Base-by-base conservation (phyloP, 345 rosid genomes). In the Stellera chamaejasme region DNA sequence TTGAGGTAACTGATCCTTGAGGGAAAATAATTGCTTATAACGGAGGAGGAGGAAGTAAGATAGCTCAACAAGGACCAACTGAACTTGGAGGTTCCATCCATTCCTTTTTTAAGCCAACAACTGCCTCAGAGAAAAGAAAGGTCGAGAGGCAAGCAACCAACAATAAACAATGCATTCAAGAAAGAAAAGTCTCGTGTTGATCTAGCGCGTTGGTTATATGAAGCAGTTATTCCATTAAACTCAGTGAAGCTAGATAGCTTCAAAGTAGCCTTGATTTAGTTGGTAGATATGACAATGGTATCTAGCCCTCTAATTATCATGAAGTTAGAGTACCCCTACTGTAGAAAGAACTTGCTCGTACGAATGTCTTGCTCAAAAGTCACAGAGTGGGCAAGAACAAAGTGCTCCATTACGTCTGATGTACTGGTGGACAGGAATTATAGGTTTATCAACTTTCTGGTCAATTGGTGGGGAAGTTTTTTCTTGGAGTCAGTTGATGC, bases 401-500 rank as follows among this genome's bases (percentile, higher is more conserved):
- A 56, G 0, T 52, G 52, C 12, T 62, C 44, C 6, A 8, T 47
- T 4, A 62, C 46, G 54, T 62, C 8, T 14, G 39, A 54, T 19
- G 59, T 52, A 27, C 44, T 52, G 23, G 27, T 32, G 27, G 53
- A 32, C 53, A 52, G 7, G 39, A 32, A 32, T 32, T 7, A 32
- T 32, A 4, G 39, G 39, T 7, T 48, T 5, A 48, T 48, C 7
- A 48, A 48, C 19, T 48, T 48, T 13, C 14, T 65, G 28, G 52
- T 58, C 2, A 58, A 52, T 44, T n/a, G n/a, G n/a, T n/a, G n/a
- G n/a, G n/a, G n/a, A n/a, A n/a, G n/a, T n/a, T n/a, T 50, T 14
- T 13, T 15, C 44, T 13, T 2, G 2, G 2, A 60, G n/a, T 49
- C 45, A 4, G 39, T 60, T 23, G 63, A 64, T 60, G 62, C 59